Base-by-base conservation (phyloP, 352 stramenopile species). In the Phytopythium boreale region DNA sequence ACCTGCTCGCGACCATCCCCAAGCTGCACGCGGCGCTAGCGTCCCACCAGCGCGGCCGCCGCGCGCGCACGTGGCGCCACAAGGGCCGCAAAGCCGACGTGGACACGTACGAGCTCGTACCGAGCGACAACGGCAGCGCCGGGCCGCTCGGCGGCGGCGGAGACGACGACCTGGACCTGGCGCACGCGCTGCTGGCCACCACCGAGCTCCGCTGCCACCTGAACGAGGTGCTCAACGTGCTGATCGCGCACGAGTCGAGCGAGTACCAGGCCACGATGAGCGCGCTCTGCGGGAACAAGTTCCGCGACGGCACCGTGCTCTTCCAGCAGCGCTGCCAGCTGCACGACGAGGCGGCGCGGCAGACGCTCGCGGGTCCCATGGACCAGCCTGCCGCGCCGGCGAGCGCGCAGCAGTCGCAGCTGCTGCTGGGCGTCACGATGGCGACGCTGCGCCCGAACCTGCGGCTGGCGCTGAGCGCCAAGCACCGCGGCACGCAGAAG, bases 191-290 rank as follows among this genome's bases (percentile, higher is more conserved):
- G 19, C 62, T 87, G 34, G 74, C 74, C 49, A 77, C 74, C 44
- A 81, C 72, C 17, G 76, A 86, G 59, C 74, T 89, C 12, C 62
- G 73, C 12, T 87, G 77, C 56, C 77, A 87, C 61, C 47, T 89
- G n/a, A 87, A 87, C 47, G 80, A 89, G 34, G 76, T 89, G 31
- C 58, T 89, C 15, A 89, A 85, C 24, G 76, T 87, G 10, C 68
- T 90, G 4, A 77, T 74, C 6, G 75, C 71, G n/a, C 75, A 71
- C n/a, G 67, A 83, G 22, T 77, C 75, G 57, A 66, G 71, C 44
- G 72, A 79, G 39, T 77, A 82, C 52, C 72, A 87, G 56, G 69
- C 72, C 0, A 76, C 79, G 10, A 84, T 87, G 76, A 41, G 62
- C 29, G 73, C 75, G 0, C 68, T 89, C 26, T 76, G 68, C 56